phyloP scores from a whole-genome alignment of 176 grass and related monocot species.

The Poa annua region DNA sequence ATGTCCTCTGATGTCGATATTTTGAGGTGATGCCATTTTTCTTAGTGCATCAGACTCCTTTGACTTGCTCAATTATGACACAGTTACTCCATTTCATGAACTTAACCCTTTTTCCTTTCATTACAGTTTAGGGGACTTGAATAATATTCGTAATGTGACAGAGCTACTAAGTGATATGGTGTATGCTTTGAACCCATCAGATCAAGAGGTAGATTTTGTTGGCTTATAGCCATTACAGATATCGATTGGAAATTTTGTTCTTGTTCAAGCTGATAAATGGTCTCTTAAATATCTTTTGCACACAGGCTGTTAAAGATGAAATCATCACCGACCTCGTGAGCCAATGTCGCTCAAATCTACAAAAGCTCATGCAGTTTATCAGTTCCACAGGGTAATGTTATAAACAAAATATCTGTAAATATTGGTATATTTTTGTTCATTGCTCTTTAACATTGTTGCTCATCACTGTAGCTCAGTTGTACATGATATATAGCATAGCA shows the following conservation, averaged over 20 bases:
- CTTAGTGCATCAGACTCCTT: background rate
- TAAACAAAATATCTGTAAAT: background rate
- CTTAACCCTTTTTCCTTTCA: background rate
- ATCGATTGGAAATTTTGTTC: slow-evolving; percentile 8
- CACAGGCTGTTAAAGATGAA: slow-evolving; percentile 77
- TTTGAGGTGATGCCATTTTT: slow-evolving; percentile 57
- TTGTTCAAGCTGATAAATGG: slow-evolving; percentile 14
- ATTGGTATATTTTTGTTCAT: background rate
- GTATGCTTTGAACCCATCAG: slow-evolving; percentile 73
- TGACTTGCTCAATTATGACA: background rate
- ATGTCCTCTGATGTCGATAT: slow-evolving; percentile 58
- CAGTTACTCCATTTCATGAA: slow-evolving; percentile 6
- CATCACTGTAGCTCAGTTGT: slow-evolving; percentile 10
- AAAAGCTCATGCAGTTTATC: slow-evolving; percentile 79
- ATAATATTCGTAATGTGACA: slow-evolving; percentile 70
- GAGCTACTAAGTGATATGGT: slow-evolving; percentile 86
- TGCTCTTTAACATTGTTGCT: background rate
- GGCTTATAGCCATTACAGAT: slow-evolving; percentile 4
- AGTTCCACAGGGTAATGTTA: slow-evolving; percentile 73
- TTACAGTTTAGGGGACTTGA: slow-evolving; percentile 75
- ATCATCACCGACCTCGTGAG: slow-evolving; percentile 79
- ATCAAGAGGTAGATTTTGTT: slow-evolving; percentile 55
- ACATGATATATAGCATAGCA: slow-evolving; percentile 4
- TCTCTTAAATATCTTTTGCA: slow-evolving; percentile 39
- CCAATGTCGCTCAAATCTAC: slow-evolving; percentile 78